These are phyloP conservation scores for Avena atlantica DNA, from an alignment of 176 grass and related monocot species.

Conservation along the genomic window DNA sequence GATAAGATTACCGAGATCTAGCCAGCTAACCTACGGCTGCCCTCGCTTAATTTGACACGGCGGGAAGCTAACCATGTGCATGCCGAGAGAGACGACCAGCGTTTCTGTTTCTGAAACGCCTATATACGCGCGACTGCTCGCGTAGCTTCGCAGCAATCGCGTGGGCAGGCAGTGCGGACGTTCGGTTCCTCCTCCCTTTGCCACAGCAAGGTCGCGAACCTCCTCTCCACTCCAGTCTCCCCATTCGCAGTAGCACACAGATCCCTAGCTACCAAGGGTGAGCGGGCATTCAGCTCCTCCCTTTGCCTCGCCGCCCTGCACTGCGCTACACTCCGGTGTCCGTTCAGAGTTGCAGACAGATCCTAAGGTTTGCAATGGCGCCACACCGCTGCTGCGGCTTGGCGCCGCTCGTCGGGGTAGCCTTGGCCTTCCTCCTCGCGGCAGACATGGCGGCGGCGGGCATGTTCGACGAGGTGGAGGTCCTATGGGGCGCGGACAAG, in stretches of 20 bases:
- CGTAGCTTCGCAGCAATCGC: not conserved
- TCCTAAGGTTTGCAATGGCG: slow-evolving; percentile 7
- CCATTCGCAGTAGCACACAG: too few relatives aligned
- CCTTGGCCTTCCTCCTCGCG: not conserved
- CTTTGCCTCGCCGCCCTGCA: too few relatives aligned
- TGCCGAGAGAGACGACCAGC: not conserved
- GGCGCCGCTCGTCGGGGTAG: not conserved
- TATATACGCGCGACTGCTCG: not conserved
- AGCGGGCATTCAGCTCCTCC: too few relatives aligned
- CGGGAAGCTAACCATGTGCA: not conserved
- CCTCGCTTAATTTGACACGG: not conserved
- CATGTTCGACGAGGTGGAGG: slow-evolving; percentile 7
- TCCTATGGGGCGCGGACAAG: slow-evolving; percentile 34
- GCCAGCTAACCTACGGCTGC: not conserved
- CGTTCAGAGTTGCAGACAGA: not conserved
- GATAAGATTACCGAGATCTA: not conserved
- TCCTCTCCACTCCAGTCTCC: not conserved
- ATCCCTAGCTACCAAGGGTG: too few relatives aligned
- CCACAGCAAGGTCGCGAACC: not conserved
- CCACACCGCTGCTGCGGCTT: not conserved
- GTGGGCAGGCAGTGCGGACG: not conserved
- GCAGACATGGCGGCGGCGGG: not conserved
- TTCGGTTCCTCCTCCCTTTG: not conserved
- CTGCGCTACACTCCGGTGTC: not conserved
- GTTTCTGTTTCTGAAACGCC: not conserved